These are phyloP conservation scores for Pythium volutum DNA, from an alignment of 352 stramenopile species.

Conservation along the genomic window DNA sequence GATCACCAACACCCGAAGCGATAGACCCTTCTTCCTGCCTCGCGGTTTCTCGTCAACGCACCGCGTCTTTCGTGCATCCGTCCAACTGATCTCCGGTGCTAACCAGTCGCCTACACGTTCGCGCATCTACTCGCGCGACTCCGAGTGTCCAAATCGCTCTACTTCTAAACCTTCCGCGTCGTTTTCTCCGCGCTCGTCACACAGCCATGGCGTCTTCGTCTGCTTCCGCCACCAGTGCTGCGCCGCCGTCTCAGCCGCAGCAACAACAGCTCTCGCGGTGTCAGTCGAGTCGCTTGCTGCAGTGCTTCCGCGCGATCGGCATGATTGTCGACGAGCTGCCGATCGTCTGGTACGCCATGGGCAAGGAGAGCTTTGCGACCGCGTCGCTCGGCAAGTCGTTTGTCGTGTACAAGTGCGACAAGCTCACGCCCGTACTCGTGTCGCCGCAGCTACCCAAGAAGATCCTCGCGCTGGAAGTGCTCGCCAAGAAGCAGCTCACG, in stretches of 20 bases:
- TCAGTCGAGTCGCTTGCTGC: conserved; percentile 73
- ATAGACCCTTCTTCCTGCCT: neutral
- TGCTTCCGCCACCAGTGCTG: neutral
- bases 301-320: conserved; percentile 90
- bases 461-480: conserved; percentile 60
- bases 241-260: conserved; percentile 17
- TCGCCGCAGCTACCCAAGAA: conserved; percentile 79
- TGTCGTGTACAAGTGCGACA: conserved; percentile 90
- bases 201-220: neutral
- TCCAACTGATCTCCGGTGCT: neutral
- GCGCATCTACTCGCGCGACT: neutral
- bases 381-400: conserved; percentile 89
- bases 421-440: conserved; percentile 81
- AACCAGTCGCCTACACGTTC: neutral
- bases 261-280: conserved; percentile 41
- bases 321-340: conserved; percentile 85
- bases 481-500: conserved; percentile 69
- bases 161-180: neutral
- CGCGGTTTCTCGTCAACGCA: neutral
- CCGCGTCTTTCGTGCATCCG: neutral
- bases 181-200: neutral
- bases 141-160: neutral
- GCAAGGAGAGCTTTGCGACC: conserved; percentile 86
- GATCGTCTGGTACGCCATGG: conserved; percentile 86
- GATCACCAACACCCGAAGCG: neutral